Percentiles rank a stretch among this genome's conserved stretches.
Evolutionary conservation across 2,329 filamentous ascomycete genomes (phyloP).

Genomic region (Claviceps africana): DNA sequence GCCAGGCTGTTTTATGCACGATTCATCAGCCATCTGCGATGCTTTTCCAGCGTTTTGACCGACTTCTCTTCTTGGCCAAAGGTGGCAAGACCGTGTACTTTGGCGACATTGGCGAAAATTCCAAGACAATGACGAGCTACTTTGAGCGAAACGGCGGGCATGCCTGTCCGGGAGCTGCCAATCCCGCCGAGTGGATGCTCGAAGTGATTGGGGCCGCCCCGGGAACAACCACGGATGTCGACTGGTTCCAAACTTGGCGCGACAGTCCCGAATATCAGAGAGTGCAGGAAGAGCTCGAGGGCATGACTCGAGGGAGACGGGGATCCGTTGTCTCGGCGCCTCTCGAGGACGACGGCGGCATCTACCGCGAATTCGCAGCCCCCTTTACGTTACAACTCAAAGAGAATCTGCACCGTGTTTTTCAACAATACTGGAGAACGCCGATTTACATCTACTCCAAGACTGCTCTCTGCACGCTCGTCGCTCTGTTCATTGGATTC

Average conservation of each 20-base stretch:
- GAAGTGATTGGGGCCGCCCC: conserved; percentile 49
- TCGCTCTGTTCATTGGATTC: conserved; percentile 67
- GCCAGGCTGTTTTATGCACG: conserved; percentile 89
- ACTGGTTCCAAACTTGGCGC: conserved; percentile 52
- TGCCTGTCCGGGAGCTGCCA: conserved; percentile 51
- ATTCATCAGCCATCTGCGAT: conserved; percentile 96
- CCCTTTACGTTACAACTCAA: conserved; percentile 54
- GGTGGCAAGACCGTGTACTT: conserved; percentile 73
- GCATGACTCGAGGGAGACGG: conserved; percentile 37
- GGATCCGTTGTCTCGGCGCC: conserved; percentile 9
- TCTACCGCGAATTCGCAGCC: conserved; percentile 67
- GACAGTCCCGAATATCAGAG: conserved; percentile 39
- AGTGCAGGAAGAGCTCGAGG: conserved; percentile 43
- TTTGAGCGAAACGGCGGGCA: conserved; percentile 60
- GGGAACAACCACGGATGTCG: conserved; percentile 45
- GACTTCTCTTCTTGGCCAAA: conserved; percentile 61
- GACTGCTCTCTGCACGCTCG: conserved; percentile 47
- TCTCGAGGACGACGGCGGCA: conserved; percentile 13
- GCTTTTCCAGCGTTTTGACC: conserved; percentile 83
- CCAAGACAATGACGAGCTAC: conserved; percentile 53
- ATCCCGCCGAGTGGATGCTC: conserved; percentile 74
- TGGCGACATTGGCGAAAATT: conserved; percentile 61
- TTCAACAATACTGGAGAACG: conserved; percentile 85
- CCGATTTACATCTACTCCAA: conserved; percentile 85
- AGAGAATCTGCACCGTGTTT: conserved; percentile 59